A percentile compares a stretch with the other conserved stretches of the same genome.
These are phyloP conservation scores for Yarrowia alimentaria DNA, from an alignment of 805 yeast genomes.

Conservation along the genomic window DNA sequence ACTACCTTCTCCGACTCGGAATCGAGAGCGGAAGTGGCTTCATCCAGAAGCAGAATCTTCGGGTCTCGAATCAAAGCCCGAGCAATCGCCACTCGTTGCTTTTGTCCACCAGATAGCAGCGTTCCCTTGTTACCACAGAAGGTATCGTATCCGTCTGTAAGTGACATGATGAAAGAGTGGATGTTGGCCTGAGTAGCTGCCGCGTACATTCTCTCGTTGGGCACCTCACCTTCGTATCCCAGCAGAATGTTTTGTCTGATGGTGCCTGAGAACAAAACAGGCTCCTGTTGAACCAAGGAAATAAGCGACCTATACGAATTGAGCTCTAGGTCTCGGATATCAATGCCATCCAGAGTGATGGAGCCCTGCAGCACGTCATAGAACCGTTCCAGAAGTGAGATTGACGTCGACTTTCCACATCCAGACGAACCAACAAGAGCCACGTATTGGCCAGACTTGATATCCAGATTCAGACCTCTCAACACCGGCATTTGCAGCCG, in stretches of 20 bases:
- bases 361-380: conserved; percentile 51
- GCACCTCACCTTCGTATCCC: conserved; percentile 42
- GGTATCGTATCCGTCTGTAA: conserved; percentile 62
- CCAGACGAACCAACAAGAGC: conserved; percentile 71
- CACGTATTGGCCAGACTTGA: conserved; percentile 52
- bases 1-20: conserved; percentile 73
- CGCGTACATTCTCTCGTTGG: conserved; percentile 47
- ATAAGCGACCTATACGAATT: conserved; percentile 51
- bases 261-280: conserved; percentile 55
- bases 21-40: conserved; percentile 66
- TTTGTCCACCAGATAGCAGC: conserved; percentile 69
- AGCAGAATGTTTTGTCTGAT: conserved; percentile 54
- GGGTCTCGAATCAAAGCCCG: conserved; percentile 69
- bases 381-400: conserved; percentile 50
- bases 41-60: conserved; percentile 61
- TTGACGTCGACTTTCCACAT: conserved; percentile 62
- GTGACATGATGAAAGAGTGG: conserved; percentile 54
- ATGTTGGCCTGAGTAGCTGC: conserved; percentile 54
- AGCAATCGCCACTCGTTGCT: conserved; percentile 73
- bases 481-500: conserved; percentile 54
- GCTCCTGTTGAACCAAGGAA: conserved; percentile 63
- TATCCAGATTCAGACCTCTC: conserved; percentile 47
- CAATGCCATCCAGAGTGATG: conserved; percentile 52
- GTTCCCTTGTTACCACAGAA: conserved; percentile 56
- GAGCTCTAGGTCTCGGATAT: conserved; percentile 51